phyloP scores from a whole-genome alignment of 192 early-diverging fungal species.

The Phycomyces blakesleeanus region DNA sequence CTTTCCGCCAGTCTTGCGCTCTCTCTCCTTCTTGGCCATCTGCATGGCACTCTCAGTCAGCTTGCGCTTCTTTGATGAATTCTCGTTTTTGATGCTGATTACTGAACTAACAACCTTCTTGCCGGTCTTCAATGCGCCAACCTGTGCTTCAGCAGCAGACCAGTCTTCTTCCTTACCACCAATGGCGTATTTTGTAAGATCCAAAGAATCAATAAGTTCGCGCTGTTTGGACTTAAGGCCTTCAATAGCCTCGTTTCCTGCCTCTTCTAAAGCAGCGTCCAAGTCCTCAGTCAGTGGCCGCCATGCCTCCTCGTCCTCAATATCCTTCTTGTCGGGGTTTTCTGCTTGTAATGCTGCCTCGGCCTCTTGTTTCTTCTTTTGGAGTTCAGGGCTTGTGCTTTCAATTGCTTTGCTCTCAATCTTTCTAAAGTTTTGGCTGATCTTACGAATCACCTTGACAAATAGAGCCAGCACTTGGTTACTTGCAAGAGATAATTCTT shows the following conservation, averaged over 20 bases:
- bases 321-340: constrained; percentile 34
- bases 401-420: constrained; percentile 53
- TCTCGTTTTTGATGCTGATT: constrained; percentile 70
- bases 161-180: constrained; percentile 68
- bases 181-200: constrained; percentile 74
- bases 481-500: constrained; percentile 77
- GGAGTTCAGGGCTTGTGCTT: constrained; percentile 30
- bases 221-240: constrained; percentile 68
- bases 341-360: constrained; percentile 7
- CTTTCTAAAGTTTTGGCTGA: constrained; percentile 61
- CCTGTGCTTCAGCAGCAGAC: constrained; percentile 62
- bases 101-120: constrained; percentile 59
- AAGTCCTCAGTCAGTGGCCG: constrained; percentile 72
- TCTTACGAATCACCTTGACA: constrained; percentile 89
- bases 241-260: constrained; percentile 68
- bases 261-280: constrained; percentile 83
- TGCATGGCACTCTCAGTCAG: constrained; percentile 42
- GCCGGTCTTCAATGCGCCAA: constrained; percentile 35
- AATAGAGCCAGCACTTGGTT: constrained; percentile 92
- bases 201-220: constrained; percentile 74
- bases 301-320: constrained; percentile 81
- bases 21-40: constrained; percentile 45
- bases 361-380: constrained; percentile 14
- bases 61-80: constrained; percentile 54
- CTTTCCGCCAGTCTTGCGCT: constrained; percentile 22